Conservation (phyloP, 805 yeast genomes). For the Ogataea sp. region DNA sequence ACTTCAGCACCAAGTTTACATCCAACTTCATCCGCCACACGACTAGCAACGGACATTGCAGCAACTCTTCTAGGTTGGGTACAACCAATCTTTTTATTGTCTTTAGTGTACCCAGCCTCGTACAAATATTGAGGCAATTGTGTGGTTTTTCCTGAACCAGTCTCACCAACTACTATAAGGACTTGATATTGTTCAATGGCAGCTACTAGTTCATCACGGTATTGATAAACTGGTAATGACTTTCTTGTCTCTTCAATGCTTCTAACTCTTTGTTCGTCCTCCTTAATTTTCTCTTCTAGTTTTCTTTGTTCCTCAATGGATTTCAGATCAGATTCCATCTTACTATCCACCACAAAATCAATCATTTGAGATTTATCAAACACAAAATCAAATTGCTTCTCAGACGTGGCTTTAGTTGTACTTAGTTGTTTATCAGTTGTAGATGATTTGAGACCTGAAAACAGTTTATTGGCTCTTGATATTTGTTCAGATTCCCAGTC, state of each 20-base stretch:
- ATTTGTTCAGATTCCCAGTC: slow-evolving; percentile 51
- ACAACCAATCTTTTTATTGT: slow-evolving; percentile 60
- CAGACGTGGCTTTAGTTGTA: slow-evolving; percentile 10
- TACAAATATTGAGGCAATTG: slow-evolving; percentile 83
- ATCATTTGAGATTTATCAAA: slow-evolving; percentile 61
- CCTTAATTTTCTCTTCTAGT: slow-evolving; percentile 23
- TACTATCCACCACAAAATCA: slow-evolving; percentile 41
- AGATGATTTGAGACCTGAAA: slow-evolving; percentile 8
- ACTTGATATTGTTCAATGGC: slow-evolving; percentile 63
- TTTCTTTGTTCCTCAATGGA: slow-evolving; percentile 23
- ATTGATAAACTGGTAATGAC: slow-evolving; percentile 69
- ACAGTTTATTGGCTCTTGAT: slow-evolving; percentile 28
- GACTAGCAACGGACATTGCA: slow-evolving; percentile 80
- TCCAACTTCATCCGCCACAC: slow-evolving; percentile 89
- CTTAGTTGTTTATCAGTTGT: neutral
- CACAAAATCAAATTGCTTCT: slow-evolving; percentile 59
- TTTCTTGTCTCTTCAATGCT: slow-evolving; percentile 44
- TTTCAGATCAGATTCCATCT: slow-evolving; percentile 16
- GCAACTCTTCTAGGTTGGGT: slow-evolving; percentile 97
- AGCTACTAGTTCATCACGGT: slow-evolving; percentile 48
- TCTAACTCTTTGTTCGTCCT: slow-evolving; percentile 27
- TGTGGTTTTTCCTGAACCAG: slow-evolving; percentile 95
- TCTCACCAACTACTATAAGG: slow-evolving; percentile 83
- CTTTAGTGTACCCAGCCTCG: slow-evolving; percentile 69
- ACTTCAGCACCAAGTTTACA: slow-evolving; percentile 77